Evolutionary conservation across 805 yeast genomes (phyloP), one percentile per base, ranked within the genome.

Genomic region (Ogataea degrootiae): DNA sequence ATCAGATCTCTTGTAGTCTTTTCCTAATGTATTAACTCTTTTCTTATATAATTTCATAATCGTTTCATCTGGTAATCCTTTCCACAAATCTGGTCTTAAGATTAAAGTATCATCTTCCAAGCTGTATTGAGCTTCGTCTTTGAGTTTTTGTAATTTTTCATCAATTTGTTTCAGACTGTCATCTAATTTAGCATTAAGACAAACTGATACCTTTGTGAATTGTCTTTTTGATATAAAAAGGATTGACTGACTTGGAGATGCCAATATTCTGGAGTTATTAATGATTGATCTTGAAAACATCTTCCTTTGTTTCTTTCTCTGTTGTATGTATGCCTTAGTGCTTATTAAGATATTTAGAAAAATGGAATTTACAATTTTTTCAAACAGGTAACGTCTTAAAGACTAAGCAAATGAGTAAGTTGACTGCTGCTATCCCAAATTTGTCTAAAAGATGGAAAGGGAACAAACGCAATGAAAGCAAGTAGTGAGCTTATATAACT

Each of bases 61-160:
- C 51, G 75, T 72, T 47, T 80, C 79, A 15, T 86, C 76, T 14
- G 87, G 83, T 48, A 84, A 71, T 0, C 83, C 86, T 44, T 72
- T 70, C 95, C 95, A 86, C 45, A 77, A 74, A 47, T 78, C 79
- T 3, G 95, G 95, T 46, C 77, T 76, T 50, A 80, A 68, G 55
- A 77, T 77, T 26, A 82, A 64, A 15, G 61, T 56, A 19, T 52
- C 51, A 37, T 57, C 60, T 2, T 58, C 53, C 31, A 60, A 43
- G 15, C 50, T 50, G 15, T 45, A 42, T 3, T 51, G 48, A 6
- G 57, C 39, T 33, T 57, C 51, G 8, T 46, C 41, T 23, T 49
- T 47, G 2, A 54, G 43, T 33, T 48, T 26, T 15, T 44, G 36
- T 9, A 63, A 42, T 39, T 48, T 33, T 26, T 39, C 23, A 29